phyloP scores from a whole-genome alignment of 345 rosid genomes.

The Eucalyptus curtisii region DNA sequence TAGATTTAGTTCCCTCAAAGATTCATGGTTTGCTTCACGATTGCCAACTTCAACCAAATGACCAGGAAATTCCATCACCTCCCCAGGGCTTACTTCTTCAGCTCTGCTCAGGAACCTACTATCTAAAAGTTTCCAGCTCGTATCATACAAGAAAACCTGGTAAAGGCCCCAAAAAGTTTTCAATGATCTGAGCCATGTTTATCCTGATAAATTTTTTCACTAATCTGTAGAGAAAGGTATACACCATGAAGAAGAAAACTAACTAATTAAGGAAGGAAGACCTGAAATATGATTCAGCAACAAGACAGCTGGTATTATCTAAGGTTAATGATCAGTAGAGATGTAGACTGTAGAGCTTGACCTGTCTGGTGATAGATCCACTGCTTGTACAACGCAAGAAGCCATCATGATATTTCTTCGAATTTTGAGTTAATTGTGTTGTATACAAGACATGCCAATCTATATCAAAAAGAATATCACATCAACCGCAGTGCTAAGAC shows the following conservation, averaged over 20 bases:
- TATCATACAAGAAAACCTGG: conserved; percentile 40
- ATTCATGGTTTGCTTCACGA: conserved; percentile 1
- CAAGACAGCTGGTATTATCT: not conserved
- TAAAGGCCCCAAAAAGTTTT: not conserved
- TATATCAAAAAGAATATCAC: not conserved
- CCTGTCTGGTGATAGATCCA: conserved; percentile 42
- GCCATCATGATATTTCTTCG: conserved; percentile 59
- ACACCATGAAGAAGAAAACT: not conserved
- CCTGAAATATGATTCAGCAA: not conserved
- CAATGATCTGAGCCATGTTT: not conserved
- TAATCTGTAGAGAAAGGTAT: not conserved
- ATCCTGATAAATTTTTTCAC: not conserved
- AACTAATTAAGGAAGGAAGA: not conserved
- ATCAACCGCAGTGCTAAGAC: not conserved
- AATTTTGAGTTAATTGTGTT: conserved; percentile 40
- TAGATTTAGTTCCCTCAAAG: not conserved
- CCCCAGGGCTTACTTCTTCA: conserved; percentile 31
- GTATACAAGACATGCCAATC: conserved; percentile 52
- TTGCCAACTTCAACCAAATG: conserved; percentile 44
- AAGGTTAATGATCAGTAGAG: not conserved
- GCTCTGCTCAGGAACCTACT: conserved; percentile 36
- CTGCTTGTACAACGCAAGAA: conserved; percentile 12
- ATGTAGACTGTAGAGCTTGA: not conserved
- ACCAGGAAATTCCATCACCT: conserved; percentile 25
- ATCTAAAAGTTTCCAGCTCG: conserved; percentile 21